These are phyloP conservation scores for Podospora fimiseda DNA, from an alignment of 495 filamentous ascomycete genomes.

Conservation along the genomic window DNA sequence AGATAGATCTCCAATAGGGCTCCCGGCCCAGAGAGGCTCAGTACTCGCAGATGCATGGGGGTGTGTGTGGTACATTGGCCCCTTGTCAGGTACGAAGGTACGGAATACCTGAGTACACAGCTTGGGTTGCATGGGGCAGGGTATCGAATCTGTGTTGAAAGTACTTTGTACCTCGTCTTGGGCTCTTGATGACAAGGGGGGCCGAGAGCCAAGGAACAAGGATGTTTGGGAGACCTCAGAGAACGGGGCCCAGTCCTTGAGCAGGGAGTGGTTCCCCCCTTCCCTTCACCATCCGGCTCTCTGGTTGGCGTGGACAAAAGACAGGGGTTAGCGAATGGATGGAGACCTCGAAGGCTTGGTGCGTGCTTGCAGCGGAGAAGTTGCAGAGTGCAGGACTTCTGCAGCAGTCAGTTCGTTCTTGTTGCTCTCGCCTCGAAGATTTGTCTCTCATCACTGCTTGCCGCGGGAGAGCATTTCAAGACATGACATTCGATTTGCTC, in stretches of 20 bases:
- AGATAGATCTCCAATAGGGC: conserved; percentile 29
- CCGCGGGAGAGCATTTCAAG: not conserved
- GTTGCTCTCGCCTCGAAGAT: conserved; percentile 1
- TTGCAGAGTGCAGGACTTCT: no score
- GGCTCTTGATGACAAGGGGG: conserved; percentile 9
- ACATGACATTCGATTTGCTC: not conserved
- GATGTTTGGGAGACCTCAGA: conserved; percentile 23
- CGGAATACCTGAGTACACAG: conserved; percentile 11
- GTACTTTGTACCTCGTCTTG: conserved; percentile 7
- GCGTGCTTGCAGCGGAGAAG: conserved; percentile 6
- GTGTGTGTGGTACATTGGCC: conserved; percentile 6
- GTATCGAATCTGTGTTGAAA: conserved; percentile 6
- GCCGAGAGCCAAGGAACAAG: conserved; percentile 9
- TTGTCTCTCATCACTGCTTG: not conserved
- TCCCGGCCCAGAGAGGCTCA: conserved; percentile 25
- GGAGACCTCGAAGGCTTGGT: conserved; percentile 21
- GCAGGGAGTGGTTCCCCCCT: conserved; percentile 6
- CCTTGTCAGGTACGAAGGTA: not conserved
- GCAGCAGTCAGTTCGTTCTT: not conserved
- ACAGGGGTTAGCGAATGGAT: conserved; percentile 20
- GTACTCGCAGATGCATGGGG: conserved; percentile 25
- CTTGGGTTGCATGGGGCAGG: not conserved
- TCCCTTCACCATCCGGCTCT: conserved; percentile 5
- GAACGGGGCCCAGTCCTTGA: conserved; percentile 17
- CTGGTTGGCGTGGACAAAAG: conserved; percentile 15